A percentile compares a stretch with the other conserved stretches of the same genome.
Evolutionary conservation across 176 grass and related monocot genomes (phyloP).

Genomic region (Lolium multiflorum): DNA sequence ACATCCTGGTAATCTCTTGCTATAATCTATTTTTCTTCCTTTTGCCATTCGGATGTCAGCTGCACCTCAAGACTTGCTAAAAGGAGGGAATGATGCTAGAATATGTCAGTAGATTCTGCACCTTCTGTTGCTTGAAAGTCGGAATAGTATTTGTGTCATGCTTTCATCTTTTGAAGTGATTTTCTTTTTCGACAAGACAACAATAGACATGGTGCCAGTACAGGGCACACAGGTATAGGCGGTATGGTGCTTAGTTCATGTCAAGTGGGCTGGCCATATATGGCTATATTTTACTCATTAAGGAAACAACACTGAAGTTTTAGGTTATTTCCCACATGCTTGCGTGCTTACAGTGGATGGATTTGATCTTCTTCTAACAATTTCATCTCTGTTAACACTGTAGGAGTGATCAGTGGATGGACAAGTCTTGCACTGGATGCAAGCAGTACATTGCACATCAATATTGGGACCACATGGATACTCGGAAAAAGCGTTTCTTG

Average conservation of each 20-base stretch:
- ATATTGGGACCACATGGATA: constrained; percentile 47
- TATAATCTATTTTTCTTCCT: constrained; percentile 2
- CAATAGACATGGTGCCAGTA: not conserved
- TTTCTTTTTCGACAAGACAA: not conserved
- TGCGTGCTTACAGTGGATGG: not conserved
- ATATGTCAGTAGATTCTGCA: constrained; percentile 45
- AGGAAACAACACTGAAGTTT: not conserved
- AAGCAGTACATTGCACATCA: constrained; percentile 14
- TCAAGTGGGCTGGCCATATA: not conserved
- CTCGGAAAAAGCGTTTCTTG: constrained; percentile 41
- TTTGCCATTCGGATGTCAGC: not conserved
- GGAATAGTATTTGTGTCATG: not conserved
- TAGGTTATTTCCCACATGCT: not conserved
- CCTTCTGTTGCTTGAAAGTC: constrained; percentile 21
- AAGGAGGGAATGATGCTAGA: not conserved
- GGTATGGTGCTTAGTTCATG: not conserved
- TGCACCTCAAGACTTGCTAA: constrained; percentile 4
- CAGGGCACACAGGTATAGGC: not conserved
- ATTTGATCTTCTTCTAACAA: not conserved
- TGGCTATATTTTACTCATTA: not conserved
- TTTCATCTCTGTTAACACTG: not conserved
- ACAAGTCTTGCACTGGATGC: constrained; percentile 25
- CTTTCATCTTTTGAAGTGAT: constrained; percentile 6
- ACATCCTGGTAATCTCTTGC: constrained; percentile 11
- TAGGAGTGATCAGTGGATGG: constrained; percentile 15